Base-by-base conservation (phyloP, 2,329 filamentous ascomycete species). In the Esteya vermicola region DNA sequence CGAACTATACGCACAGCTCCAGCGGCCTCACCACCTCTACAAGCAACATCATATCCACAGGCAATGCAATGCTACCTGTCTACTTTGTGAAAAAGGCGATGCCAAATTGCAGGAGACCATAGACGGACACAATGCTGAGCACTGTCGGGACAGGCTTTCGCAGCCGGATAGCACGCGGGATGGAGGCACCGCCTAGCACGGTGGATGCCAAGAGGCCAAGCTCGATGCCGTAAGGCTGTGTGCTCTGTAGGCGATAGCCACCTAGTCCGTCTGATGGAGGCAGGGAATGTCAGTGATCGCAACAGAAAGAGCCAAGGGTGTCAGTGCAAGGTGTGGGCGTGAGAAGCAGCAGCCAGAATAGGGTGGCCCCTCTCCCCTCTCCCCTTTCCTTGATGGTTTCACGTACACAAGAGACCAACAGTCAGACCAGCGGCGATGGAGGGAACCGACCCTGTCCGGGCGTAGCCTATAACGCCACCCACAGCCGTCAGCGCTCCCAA, bases 401-500 rank as follows among this genome's bases (percentile, higher is more conserved):
- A 59, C 65, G 34, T 63, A 75, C 70, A 76, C 16, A 77, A 57
- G 13, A 68, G 50, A 37, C 91, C 91, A 48, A 98, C 86, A 26
- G 80, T 78, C 49, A 85, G 67, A 39, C 91, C 91, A 13, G 91
- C 91, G 12, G 75, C 77, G 50, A 96, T 70, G 12, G 86, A 94
- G 28, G 89, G 89, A 37, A 94, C 58, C 20, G 88, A 96, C 43
- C 85, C 75, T 1, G 88, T 91, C 57, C 80, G 78, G 33, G 80
- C 67, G 61, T 85, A 98, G 55, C 91, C 91, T 55, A 83, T 81
- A 44, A 84, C 80, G 48, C 91, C 91, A 51, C 91, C 91, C 42
- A 81, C 71, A 38, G 88, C 85, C 43, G 88, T 95, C 43, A 96
- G 69, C 47, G 76, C 69, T 45, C 82, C 84, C 53, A 96, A 77